Evolutionary conservation across 805 yeast species (phyloP), one percentile per base, ranked within the genome.

Genomic region (Kazachstania kunashirensis): DNA sequence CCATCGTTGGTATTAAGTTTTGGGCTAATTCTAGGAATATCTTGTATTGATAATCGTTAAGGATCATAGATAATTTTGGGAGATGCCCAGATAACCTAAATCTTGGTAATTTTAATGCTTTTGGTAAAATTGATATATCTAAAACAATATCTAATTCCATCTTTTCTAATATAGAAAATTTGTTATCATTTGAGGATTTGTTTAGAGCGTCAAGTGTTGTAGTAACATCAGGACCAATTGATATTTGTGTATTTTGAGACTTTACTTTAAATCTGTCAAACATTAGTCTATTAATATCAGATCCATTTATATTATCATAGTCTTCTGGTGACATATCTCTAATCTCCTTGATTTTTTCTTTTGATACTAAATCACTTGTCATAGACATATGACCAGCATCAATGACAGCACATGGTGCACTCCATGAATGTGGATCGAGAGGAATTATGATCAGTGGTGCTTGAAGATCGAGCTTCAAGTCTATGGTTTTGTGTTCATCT

Each of bases 341-440:
- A 31, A 86, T 73, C 40, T 77, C 77, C 34, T 78, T 77, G 19
- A 86, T 70, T 31, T 73, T 75, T 3, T 72, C 69, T 45, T 75
- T 75, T 32, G 81, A 83, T 3, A 78, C 92, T 28, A 89, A 68
- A 48, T 88, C 92, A 53, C 95, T 84, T 2, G 67, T 61, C 12
- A 92, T 75, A 45, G 85, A 78, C 17, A 94, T 79, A 57, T 89
- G 96, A 52, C 99, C 99, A 6, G 96, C 96, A 67, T 92, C 97
- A 37, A 92, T 67, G 14, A 92, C 75, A 3, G 88, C 84, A 45
- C 95, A 94, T 0, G 96, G 94, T 0, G 96, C 77, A 28, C 79
- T 68, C 77, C 84, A 78, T 44, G 73, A 74, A 10, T 75, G 68
- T 0, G 94, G 82, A 50, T 85, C 84, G 23, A 85, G 65, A 0